Evolutionary conservation across 805 yeast genomes (phyloP).

Genomic region (Nakazawaea siamensis): DNA sequence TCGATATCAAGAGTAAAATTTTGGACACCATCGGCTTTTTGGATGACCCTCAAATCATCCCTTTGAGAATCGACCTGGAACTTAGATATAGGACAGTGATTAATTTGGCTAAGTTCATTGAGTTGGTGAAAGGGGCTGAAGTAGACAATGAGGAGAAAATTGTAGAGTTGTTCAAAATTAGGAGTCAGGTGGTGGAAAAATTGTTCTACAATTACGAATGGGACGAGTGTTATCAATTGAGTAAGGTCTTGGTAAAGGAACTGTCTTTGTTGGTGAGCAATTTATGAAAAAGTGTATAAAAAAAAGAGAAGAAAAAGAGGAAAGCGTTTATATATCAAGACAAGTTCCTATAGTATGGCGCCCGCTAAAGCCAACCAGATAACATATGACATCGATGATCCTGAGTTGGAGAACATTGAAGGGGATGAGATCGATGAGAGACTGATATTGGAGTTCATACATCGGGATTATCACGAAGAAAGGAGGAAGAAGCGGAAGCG

Average conservation of each 20-base stretch:
- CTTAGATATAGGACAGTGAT: slow-evolving; percentile 2
- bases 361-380: too few species aligned
- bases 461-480: slow-evolving; percentile 7
- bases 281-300: not conserved
- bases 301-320: not conserved
- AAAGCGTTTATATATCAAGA: too few species aligned
- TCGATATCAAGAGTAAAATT: slow-evolving; percentile 17
- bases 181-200: slow-evolving; percentile 1
- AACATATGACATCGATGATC: slow-evolving; percentile 10
- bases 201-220: slow-evolving; percentile 4
- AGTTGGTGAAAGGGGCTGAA: not conserved
- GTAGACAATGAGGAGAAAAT: not conserved
- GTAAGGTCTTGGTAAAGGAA: not conserved
- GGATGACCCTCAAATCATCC: slow-evolving; percentile 40
- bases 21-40: slow-evolving; percentile 59
- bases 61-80: slow-evolving; percentile 39
- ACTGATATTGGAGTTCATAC: slow-evolving; percentile 4
- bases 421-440: slow-evolving; percentile 8
- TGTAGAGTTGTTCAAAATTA: not conserved
- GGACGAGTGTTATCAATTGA: slow-evolving; percentile 3
- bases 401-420: slow-evolving; percentile 4
- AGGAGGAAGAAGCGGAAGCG: slow-evolving; percentile 6
- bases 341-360: too few species aligned
- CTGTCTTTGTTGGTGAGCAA: not conserved
- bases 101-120: slow-evolving; percentile 5